A percentile compares a stretch with the other conserved stretches of the same genome.
phyloP scores from a whole-genome alignment of 106 monocot species.

The Acorus gramineus region DNA sequence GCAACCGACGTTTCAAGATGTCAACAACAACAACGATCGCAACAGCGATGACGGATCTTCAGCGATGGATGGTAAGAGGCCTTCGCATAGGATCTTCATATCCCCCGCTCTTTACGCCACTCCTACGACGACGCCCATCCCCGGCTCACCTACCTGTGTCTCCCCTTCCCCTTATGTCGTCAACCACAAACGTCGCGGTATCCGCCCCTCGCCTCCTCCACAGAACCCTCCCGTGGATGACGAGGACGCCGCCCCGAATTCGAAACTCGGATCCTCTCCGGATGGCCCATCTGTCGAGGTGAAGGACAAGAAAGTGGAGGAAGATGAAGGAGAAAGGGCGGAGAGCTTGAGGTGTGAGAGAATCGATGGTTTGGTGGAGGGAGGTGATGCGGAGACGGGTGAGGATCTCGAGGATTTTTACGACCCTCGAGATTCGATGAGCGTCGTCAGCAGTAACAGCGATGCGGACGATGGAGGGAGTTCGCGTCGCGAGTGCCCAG shows the following conservation, averaged over 20 bases:
- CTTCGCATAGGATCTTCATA: constrained; percentile 9
- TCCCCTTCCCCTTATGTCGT: constrained; percentile 27
- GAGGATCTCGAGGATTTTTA: constrained; percentile 22
- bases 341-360: neutral
- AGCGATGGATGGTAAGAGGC: neutral
- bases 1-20: neutral
- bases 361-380: neutral
- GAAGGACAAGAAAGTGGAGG: neutral
- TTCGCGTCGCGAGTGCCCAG: neutral
- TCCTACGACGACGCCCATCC: constrained; percentile 11
- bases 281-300: too few species aligned
- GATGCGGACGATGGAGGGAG: constrained; percentile 11
- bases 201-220: neutral
- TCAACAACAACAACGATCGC: neutral
- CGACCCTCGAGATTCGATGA: constrained; percentile 21
- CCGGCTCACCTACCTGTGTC: constrained; percentile 7
- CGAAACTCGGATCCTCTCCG: too few species aligned
- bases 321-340: constrained; percentile 5
- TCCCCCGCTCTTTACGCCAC: constrained; percentile 27
- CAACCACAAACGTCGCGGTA: constrained; percentile 17
- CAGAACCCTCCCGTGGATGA: too few species aligned
- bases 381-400: constrained; percentile 3
- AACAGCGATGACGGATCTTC: neutral
- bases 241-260: too few species aligned
- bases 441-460: constrained; percentile 22